These are phyloP conservation scores for Clonostachys byssicola DNA, from an alignment of 2,329 filamentous ascomycete species.

Conservation along the genomic window DNA sequence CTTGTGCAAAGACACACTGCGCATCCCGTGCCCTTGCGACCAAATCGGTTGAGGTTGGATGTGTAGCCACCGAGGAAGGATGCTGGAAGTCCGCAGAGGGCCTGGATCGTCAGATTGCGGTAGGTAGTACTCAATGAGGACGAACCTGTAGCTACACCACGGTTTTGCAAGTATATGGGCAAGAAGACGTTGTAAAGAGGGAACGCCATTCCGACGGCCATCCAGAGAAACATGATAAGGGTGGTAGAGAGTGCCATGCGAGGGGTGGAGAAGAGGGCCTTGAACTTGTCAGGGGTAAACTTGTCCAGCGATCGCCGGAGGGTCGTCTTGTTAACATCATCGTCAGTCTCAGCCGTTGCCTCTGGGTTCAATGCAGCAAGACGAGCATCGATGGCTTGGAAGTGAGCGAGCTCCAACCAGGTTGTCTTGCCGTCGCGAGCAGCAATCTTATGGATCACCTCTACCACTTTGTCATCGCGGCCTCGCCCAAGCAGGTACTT, in stretches of 20 bases:
- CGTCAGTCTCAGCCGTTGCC: slow-evolving; percentile 13
- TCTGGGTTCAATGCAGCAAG: slow-evolving; percentile 5
- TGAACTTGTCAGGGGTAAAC: slow-evolving; percentile 43
- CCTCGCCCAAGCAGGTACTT: slow-evolving; percentile 29
- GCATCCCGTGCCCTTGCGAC: slow-evolving; percentile 9
- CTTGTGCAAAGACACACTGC: slow-evolving; percentile 8
- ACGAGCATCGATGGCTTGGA: slow-evolving; percentile 7
- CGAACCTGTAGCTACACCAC: slow-evolving; percentile 8
- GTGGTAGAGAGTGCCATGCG: slow-evolving; percentile 47
- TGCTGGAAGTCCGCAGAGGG: slow-evolving; percentile 10
- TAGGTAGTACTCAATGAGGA: slow-evolving; percentile 4
- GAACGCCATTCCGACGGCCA: slow-evolving; percentile 52
- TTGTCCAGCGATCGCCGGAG: slow-evolving; percentile 39
- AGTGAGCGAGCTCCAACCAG: slow-evolving; percentile 13
- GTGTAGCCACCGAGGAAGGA: slow-evolving; percentile 9
- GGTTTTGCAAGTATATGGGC: slow-evolving; percentile 17
- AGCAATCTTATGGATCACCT: slow-evolving; percentile 33
- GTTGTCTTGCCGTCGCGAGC: slow-evolving; percentile 12
- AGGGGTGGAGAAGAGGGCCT: slow-evolving; percentile 47
- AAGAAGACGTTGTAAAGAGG: slow-evolving; percentile 49
- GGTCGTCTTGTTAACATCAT: slow-evolving; percentile 10
- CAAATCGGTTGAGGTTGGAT: slow-evolving; percentile 9
- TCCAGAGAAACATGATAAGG: slow-evolving; percentile 52
- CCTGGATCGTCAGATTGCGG: slow-evolving; percentile 11
- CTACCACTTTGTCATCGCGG: slow-evolving; percentile 31